Evolutionary conservation across 768 basidiomycete genomes (phyloP).

Genomic region (Termitomyces bulborhizus): DNA sequence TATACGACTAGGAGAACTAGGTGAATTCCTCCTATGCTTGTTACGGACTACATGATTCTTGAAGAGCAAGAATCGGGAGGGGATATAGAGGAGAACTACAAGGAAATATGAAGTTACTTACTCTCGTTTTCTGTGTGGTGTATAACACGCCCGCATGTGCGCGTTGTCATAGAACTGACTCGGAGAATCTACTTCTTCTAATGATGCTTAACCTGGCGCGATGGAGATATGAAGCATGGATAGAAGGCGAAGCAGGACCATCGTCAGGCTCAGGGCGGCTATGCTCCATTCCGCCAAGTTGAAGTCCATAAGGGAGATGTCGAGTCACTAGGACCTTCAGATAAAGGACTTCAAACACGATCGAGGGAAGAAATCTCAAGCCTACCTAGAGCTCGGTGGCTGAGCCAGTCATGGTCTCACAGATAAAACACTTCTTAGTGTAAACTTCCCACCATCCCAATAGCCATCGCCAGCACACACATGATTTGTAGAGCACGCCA

Average conservation of each 20-base stretch:
- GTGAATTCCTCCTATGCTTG: no score
- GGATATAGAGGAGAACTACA: no score
- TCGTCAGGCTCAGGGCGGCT: neutral
- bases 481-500: conserved; percentile 24
- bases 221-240: no score
- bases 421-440: neutral
- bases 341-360: neutral
- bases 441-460: conserved; percentile 16
- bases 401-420: neutral
- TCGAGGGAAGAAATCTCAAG: neutral
- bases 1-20: neutral
- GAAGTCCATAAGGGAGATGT: neutral
- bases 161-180: no score
- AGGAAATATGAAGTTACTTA: no score
- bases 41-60: no score
- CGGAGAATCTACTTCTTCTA: no score
- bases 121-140: no score
- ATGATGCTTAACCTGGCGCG: no score
- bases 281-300: neutral
- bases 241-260: neutral
- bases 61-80: no score
- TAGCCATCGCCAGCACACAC: conserved; percentile 16
- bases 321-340: neutral
- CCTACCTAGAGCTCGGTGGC: neutral
- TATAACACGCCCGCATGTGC: no score